Percentiles rank a stretch among this genome's conserved stretches.
Conservation (phyloP, 768 basidiomycete genomes). For the Termitomyces titanicus region DNA sequence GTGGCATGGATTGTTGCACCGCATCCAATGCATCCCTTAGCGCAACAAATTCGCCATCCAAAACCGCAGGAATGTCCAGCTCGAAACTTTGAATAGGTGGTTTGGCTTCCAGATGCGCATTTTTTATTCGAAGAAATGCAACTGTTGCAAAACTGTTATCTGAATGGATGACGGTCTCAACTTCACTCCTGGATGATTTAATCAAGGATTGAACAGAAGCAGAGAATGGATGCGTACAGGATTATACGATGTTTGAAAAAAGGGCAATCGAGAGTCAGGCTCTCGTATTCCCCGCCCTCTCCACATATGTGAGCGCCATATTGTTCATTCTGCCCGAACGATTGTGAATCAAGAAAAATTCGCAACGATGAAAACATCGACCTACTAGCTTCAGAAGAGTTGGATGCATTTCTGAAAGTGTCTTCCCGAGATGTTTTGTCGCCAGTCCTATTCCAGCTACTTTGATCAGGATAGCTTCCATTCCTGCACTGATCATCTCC, state of each 20-base stretch:
- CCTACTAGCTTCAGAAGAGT: constrained; percentile 68
- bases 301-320: constrained; percentile 95
- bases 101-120: constrained; percentile 63
- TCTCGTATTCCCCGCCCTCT: constrained; percentile 98
- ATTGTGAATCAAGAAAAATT: background rate
- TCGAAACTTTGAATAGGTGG: constrained; percentile 1
- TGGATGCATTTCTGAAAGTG: constrained; percentile 68
- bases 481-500: constrained; percentile 79
- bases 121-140: constrained; percentile 81
- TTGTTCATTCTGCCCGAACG: constrained; percentile 52
- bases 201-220: constrained; percentile 1
- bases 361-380: constrained; percentile 13
- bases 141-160: constrained; percentile 86
- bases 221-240: constrained; percentile 47
- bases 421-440: constrained; percentile 72
- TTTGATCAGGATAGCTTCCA: constrained; percentile 88
- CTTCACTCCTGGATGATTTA: constrained; percentile 43
- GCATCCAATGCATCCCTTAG: constrained; percentile 23
- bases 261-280: constrained; percentile 85
- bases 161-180: constrained; percentile 72
- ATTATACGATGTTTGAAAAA: constrained; percentile 76
- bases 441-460: constrained; percentile 92
- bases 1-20: constrained; percentile 5
- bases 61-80: constrained; percentile 43
- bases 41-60: constrained; percentile 41